phyloP scores from a whole-genome alignment of 768 basidiomycete species.

The Trametes coccinea region DNA sequence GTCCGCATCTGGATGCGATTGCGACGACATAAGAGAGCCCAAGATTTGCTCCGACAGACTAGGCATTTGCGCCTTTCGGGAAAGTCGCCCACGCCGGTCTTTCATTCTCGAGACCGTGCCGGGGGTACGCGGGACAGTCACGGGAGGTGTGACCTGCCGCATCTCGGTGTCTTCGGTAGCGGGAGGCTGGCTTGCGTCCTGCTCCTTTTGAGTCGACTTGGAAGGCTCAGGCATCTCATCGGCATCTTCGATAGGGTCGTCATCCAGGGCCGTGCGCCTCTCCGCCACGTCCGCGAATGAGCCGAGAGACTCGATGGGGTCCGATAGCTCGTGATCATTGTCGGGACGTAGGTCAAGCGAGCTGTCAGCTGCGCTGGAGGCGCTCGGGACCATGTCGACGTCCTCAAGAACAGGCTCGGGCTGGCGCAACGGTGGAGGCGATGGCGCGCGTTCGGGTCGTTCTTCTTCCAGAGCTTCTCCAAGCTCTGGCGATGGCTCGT shows the following conservation, averaged over 20 bases:
- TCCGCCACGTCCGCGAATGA: slow-evolving; percentile 21
- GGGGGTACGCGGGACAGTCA: slow-evolving; percentile 30
- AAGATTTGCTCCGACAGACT: slow-evolving; percentile 14
- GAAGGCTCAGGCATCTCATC: neutral
- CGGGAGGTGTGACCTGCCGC: slow-evolving; percentile 14
- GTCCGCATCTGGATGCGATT: neutral
- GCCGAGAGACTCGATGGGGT: slow-evolving; percentile 44
- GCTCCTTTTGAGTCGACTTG: neutral
- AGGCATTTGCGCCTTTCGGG: slow-evolving; percentile 5
- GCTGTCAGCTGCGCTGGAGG: neutral
- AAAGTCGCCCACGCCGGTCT: slow-evolving; percentile 38
- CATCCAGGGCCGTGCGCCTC: slow-evolving; percentile 2
- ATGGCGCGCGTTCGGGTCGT: neutral
- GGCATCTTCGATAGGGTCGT: slow-evolving; percentile 36
- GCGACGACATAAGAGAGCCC: neutral
- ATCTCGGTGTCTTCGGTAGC: neutral
- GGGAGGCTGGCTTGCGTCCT: neutral
- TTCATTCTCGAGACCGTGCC: slow-evolving; percentile 45
- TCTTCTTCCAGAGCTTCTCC: neutral
- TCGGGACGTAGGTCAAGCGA: slow-evolving; percentile 5
- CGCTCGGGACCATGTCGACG: neutral
- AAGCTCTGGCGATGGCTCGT: slow-evolving; percentile 2
- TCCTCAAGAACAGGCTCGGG: neutral
- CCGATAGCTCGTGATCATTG: slow-evolving; percentile 24
- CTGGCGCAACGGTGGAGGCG: neutral